Conservation (phyloP, 176 grass and related monocot species). For the Juncus effusus region DNA sequence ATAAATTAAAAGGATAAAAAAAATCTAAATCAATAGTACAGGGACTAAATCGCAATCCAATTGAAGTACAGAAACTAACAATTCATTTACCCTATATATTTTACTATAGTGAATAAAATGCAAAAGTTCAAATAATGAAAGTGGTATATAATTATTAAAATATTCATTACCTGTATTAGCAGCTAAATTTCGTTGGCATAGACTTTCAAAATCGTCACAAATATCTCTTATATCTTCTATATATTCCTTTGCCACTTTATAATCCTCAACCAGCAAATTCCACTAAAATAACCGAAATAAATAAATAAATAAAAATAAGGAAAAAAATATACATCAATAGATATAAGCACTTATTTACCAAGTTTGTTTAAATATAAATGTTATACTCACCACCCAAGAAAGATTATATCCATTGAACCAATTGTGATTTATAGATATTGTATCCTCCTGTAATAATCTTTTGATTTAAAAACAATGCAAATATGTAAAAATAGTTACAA, state of each 20-base stretch:
- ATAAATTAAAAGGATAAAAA: no score
- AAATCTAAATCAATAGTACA: no score
- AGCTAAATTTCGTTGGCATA: slow-evolving; percentile 87
- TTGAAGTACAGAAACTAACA: no score
- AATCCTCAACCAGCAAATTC: slow-evolving; percentile 89
- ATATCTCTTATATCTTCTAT: slow-evolving; percentile 97
- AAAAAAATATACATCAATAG: background rate
- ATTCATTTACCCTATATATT: no score
- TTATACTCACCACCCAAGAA: slow-evolving; percentile 74
- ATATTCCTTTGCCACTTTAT: slow-evolving; percentile 89
- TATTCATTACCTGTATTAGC: slow-evolving; percentile 72
- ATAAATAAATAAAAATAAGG: background rate
- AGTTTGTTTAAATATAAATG: background rate
- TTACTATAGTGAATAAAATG: no score
- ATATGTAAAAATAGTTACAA: no score
- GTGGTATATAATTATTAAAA: background rate
- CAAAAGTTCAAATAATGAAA: no score
- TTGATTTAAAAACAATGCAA: slow-evolving; percentile 15
- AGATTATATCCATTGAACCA: slow-evolving; percentile 97
- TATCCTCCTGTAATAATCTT: slow-evolving; percentile 61
- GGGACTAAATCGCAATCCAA: no score
- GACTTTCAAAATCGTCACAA: slow-evolving; percentile 76
- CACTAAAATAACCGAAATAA: slow-evolving; percentile 35
- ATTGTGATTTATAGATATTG: slow-evolving; percentile 98
- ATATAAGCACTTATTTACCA: background rate